A percentile compares a stretch with the other conserved stretches of the same genome.
These are phyloP conservation scores for Euphorbia peplus DNA, from an alignment of 345 rosid species.

Conservation along the genomic window DNA sequence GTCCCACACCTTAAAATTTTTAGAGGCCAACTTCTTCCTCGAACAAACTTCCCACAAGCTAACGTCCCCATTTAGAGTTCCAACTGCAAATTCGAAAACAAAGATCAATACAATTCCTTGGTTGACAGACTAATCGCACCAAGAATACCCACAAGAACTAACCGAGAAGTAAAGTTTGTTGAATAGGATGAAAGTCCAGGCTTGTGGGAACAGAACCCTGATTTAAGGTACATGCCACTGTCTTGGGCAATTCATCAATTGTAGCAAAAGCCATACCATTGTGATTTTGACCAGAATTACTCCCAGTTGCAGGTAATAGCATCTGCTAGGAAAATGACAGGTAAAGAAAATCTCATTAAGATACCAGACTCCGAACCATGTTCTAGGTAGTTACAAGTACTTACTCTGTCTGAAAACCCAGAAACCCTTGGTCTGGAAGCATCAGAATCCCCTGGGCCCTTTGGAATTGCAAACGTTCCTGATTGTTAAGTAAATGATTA, in stretches of 20 bases:
- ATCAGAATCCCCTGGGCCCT: conserved; percentile 26
- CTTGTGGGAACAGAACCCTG: conserved; percentile 37
- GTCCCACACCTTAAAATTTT: conserved; percentile 39
- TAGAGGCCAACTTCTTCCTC: conserved; percentile 27
- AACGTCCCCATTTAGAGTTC: conserved; percentile 36
- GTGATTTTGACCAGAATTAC: conserved; percentile 19
- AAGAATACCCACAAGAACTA: conserved; percentile 19
- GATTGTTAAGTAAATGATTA: not conserved
- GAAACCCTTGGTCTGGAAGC: conserved; percentile 20
- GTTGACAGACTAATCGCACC: conserved; percentile 1
- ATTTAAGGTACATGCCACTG: conserved; percentile 28
- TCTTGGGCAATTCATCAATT: conserved; percentile 35
- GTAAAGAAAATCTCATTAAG: not conserved
- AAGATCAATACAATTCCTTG: conserved; percentile 13
- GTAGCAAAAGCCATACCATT: conserved; percentile 8
- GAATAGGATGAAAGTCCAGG: conserved; percentile 47
- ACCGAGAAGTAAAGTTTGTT: conserved; percentile 43
- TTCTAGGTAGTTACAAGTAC: conserved; percentile 10
- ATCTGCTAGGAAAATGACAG: conserved; percentile 16
- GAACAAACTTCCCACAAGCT: conserved; percentile 42
- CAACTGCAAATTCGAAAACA: conserved; percentile 28
- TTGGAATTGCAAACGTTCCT: conserved; percentile 26
- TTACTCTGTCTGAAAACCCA: conserved; percentile 29
- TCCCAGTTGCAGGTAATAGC: conserved; percentile 23
- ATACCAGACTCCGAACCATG: not conserved